Conservation (phyloP, 1,284 basidiomycete species). For the Trametes sp. region DNA sequence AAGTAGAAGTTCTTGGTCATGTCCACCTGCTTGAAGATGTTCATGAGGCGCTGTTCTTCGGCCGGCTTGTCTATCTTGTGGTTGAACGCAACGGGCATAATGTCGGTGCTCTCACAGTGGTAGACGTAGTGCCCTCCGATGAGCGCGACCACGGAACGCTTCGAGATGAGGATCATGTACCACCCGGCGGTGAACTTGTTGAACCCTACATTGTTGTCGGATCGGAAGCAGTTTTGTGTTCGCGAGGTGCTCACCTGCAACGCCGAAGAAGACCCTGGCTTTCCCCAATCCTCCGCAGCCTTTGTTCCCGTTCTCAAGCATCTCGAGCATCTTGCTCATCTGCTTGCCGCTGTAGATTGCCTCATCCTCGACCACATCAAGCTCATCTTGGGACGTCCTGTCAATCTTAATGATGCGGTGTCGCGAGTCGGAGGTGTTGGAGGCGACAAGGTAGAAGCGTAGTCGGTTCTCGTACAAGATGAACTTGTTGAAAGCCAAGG, state of each 20-base stretch:
- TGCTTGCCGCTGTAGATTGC: constrained; percentile 89
- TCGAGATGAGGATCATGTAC: constrained; percentile 92
- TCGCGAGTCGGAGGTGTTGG: constrained; percentile 83
- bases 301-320: constrained; percentile 95
- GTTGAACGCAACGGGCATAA: constrained; percentile 76
- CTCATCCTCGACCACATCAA: constrained; percentile 85
- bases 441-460: constrained; percentile 89
- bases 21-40: constrained; percentile 97
- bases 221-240: neutral
- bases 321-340: constrained; percentile 90
- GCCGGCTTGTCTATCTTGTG: constrained; percentile 84
- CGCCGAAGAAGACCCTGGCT: constrained; percentile 81
- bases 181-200: constrained; percentile 90
- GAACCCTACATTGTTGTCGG: constrained; percentile 68
- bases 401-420: constrained; percentile 94
- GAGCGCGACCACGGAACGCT: constrained; percentile 91
- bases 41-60: constrained; percentile 87
- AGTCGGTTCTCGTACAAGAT: constrained; percentile 90
- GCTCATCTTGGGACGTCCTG: constrained; percentile 77
- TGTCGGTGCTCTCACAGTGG: constrained; percentile 93
- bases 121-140: constrained; percentile 98
- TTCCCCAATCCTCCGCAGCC: constrained; percentile 88
- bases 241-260: constrained; percentile 59
- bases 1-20: constrained; percentile 99
- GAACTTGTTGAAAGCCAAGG: constrained; percentile 82